phyloP scores from a whole-genome alignment of 495 filamentous ascomycete species.

The Annulohypoxylon maeteangense region DNA sequence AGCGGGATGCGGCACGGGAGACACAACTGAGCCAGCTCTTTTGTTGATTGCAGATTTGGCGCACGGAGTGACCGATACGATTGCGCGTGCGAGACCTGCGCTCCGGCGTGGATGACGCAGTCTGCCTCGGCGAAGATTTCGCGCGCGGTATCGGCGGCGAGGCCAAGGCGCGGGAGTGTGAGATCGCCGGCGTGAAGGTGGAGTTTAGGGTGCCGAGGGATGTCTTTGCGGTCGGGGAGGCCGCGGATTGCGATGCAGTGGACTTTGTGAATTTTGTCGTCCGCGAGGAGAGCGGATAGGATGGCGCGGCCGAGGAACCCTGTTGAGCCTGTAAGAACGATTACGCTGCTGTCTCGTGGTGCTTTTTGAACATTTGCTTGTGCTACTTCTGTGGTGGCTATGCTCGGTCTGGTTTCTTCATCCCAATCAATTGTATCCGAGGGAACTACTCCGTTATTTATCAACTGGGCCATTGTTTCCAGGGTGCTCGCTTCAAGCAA shows the following conservation, averaged over 20 bases:
- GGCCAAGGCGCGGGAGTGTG: conserved; percentile 54
- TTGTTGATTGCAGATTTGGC: conserved; percentile 58
- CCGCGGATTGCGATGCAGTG: conserved; percentile 16
- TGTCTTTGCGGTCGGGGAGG: background rate
- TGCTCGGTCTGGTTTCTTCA: conserved; percentile 29
- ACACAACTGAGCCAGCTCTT: conserved; percentile 53
- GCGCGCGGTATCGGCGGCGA: conserved; percentile 36
- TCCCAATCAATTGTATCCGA: conserved; percentile 38
- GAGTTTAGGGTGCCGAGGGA: conserved; percentile 42
- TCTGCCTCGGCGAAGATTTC: conserved; percentile 51
- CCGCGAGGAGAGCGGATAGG: conserved; percentile 19
- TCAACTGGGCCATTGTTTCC: conserved; percentile 38
- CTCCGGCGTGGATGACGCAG: conserved; percentile 63
- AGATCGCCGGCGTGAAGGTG: conserved; percentile 53
- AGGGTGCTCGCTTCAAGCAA: conserved; percentile 49
- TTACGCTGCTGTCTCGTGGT: background rate
- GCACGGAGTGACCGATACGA: conserved; percentile 55
- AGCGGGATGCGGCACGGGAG: conserved; percentile 53
- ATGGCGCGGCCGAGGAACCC: conserved; percentile 42
- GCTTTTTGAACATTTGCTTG: background rate
- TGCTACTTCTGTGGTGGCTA: background rate
- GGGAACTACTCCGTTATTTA: conserved; percentile 17
- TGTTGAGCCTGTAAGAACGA: conserved; percentile 50
- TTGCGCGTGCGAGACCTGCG: conserved; percentile 61
- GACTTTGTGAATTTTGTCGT: conserved; percentile 32